Base-by-base conservation (phyloP, 2,329 filamentous ascomycete species). In the Fusarium nygamai region DNA sequence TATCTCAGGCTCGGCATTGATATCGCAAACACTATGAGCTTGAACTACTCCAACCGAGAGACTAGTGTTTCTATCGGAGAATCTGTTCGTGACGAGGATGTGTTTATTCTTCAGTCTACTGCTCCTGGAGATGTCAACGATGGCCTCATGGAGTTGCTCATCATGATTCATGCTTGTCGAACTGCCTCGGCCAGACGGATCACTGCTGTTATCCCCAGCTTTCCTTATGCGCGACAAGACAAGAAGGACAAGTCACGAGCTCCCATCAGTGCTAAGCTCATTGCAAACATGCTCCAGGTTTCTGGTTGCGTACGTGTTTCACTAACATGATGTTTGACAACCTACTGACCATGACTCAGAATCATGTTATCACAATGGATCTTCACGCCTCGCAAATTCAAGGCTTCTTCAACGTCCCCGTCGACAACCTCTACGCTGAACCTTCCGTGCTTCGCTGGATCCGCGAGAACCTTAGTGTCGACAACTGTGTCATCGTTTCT, bases 51-150 rank as follows among this genome's bases (percentile, higher is more conserved):
- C 54, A 96, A 96, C 83, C 93, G 94, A 80, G 93, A 96, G 82
- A 95, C 93, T 59, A 94, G 92, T 77, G 95, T 98, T 66, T 98
- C 95, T 27, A 97, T 98, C 78, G 95, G 96, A 82, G 96, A 98
- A 86, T 97, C 94, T 73, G 96, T 98, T 63, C 90, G 96, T 84
- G 96, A 98, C 82, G 96, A 98, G 88, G 96, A 98, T 90, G 95
- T 98, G 81, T 98, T 98, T 86, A 97, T 98, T 79, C 88, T 98
- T 69, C 96, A 98, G 85, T 98, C 96, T 31, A 98, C 96, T 54
- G 92, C 94, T 46, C 96, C 96, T 5, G 95, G 96, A 82, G 95
- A 98, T 82, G 97, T 98, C 86, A 99, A 99, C 85, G 96, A 98
- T 83, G 95, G 95, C 57, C 89, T 99, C 69, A 98, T 99, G 96